A percentile compares a stretch with the other conserved stretches of the same genome.
Conservation (phyloP, 1,284 basidiomycete species). For the Ustilago esculenta region DNA sequence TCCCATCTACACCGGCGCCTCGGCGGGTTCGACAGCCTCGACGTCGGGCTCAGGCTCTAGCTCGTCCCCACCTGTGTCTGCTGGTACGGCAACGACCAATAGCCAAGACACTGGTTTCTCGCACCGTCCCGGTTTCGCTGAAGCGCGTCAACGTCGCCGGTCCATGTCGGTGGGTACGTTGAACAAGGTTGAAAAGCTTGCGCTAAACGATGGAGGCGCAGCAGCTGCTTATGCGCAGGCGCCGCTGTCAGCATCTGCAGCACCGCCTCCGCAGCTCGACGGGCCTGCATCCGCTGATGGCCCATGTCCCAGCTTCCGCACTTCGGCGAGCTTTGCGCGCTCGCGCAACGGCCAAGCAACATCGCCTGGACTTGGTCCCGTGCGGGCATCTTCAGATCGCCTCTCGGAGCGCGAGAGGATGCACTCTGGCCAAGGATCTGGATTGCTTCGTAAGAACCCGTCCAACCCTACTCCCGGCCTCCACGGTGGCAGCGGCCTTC, state of each 20-base stretch:
- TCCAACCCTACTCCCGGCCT: slow-evolving; percentile 58
- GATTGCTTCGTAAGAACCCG: slow-evolving; percentile 58
- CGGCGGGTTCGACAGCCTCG: slow-evolving; percentile 14
- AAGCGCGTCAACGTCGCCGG: slow-evolving; percentile 33
- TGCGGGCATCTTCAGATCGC: slow-evolving; percentile 57
- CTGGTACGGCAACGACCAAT: slow-evolving; percentile 3
- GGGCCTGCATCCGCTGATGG: slow-evolving; percentile 11
- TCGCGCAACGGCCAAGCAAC: slow-evolving; percentile 34
- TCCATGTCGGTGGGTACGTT: slow-evolving; percentile 35
- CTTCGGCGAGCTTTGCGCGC: slow-evolving; percentile 28
- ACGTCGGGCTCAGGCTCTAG: slow-evolving; percentile 13
- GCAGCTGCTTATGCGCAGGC: slow-evolving; percentile 3
- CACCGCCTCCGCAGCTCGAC: slow-evolving; percentile 11
- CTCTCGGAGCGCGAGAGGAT: slow-evolving; percentile 49
- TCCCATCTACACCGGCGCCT: slow-evolving; percentile 28
- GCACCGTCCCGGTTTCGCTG: slow-evolving; percentile 42
- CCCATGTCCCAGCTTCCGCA: slow-evolving; percentile 27
- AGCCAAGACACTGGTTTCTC: slow-evolving; percentile 22
- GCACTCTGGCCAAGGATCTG: slow-evolving; percentile 45
- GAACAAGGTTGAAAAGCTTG: slow-evolving; percentile 33
- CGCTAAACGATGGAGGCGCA: slow-evolving; percentile 17
- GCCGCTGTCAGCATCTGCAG: not conserved
- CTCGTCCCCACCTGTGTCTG: slow-evolving; percentile 30
- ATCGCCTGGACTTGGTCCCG: slow-evolving; percentile 40
- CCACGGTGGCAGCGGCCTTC: slow-evolving; percentile 41